These are phyloP conservation scores for Cucumis melo DNA, from an alignment of 306 rosid species.

Conservation along the genomic window DNA sequence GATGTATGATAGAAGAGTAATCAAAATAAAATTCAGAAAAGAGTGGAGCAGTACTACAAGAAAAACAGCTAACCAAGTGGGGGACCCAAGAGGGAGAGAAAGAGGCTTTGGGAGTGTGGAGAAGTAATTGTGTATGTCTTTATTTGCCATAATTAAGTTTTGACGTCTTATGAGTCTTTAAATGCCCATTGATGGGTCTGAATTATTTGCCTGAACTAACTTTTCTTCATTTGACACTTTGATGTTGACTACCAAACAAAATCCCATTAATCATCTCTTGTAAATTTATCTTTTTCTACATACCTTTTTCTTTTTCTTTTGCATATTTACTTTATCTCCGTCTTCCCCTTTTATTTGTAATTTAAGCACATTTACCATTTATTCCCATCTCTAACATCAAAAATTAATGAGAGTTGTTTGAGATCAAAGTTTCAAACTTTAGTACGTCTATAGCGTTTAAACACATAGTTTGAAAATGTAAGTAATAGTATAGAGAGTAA, in stretches of 20 bases:
- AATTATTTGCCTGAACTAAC: not conserved
- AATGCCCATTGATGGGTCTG: not conserved
- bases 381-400: too few relatives aligned
- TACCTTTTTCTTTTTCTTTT: not conserved
- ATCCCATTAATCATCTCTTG: too few relatives aligned
- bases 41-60: not conserved
- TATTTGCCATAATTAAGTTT: conserved; percentile 4
- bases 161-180: not conserved
- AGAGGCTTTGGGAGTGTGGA: not conserved
- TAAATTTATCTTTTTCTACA: not conserved
- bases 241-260: not conserved
- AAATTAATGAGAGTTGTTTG: too few relatives aligned
- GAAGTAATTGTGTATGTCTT: not conserved
- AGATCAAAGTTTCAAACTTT: too few relatives aligned
- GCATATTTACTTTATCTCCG: not conserved
- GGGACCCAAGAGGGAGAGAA: not conserved
- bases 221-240: not conserved
- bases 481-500: too few relatives aligned
- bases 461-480: too few relatives aligned
- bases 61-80: not conserved
- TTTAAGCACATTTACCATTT: too few relatives aligned
- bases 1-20: too few relatives aligned
- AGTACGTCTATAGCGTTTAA: too few relatives aligned
- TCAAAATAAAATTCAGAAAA: not conserved
- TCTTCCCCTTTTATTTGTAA: not conserved